A percentile compares a stretch with the other conserved stretches of the same genome.
Conservation (phyloP, 768 basidiomycete species). For the Pisolithus sp. region DNA sequence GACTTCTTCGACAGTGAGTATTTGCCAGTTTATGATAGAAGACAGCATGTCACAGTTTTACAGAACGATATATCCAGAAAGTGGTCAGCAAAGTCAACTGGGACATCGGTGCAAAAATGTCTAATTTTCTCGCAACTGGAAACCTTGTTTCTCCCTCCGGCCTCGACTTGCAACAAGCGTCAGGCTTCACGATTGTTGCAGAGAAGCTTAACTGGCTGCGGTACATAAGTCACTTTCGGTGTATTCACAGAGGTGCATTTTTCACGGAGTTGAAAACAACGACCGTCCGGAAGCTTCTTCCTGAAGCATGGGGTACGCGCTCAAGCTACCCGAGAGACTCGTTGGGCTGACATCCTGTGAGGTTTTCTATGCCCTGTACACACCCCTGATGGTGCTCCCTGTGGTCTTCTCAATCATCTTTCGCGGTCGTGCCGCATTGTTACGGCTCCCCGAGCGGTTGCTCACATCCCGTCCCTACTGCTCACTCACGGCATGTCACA, state of each 20-base stretch:
- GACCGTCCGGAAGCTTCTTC: constrained; percentile 89
- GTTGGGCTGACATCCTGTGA: constrained; percentile 24
- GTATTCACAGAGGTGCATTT: constrained; percentile 98
- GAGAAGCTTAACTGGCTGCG: constrained; percentile 99
- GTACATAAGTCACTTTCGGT: constrained; percentile 96
- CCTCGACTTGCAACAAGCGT: constrained; percentile 93
- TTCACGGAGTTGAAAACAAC: constrained; percentile 99
- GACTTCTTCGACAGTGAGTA: constrained; percentile 84
- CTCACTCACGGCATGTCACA: constrained; percentile 92
- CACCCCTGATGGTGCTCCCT: constrained; percentile 96
- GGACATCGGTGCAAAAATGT: constrained; percentile 84
- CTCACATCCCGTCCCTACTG: constrained; percentile 78
- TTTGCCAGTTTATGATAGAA: background rate
- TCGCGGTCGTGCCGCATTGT: constrained; percentile 90
- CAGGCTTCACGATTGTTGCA: constrained; percentile 98
- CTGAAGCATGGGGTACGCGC: constrained; percentile 90
- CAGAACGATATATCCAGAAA: constrained; percentile 79
- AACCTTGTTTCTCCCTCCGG: constrained; percentile 93
- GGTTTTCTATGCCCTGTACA: constrained; percentile 98
- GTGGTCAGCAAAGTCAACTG: constrained; percentile 74
- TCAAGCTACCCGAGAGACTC: background rate
- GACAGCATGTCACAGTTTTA: constrained; percentile 4
- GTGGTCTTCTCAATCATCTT: constrained; percentile 95
- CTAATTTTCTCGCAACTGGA: constrained; percentile 96
- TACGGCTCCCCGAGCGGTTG: constrained; percentile 65